These are phyloP conservation scores for Lodderomyces elongisporus DNA, from an alignment of 1,139 yeast species.

Conservation along the genomic window DNA sequence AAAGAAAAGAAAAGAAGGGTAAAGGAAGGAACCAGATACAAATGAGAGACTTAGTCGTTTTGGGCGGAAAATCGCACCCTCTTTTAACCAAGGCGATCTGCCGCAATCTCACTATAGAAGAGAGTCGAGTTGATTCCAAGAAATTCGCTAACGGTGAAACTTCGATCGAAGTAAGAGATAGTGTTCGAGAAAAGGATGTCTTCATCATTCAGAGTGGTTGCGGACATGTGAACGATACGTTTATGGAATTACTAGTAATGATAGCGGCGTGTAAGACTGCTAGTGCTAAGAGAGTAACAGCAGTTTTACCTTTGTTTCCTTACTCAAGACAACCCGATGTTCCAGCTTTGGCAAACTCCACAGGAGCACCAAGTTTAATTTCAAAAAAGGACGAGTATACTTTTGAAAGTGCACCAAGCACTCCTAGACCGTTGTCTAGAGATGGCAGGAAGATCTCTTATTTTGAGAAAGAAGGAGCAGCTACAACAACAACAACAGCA, in stretches of 20 bases:
- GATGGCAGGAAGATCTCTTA: conserved; percentile 10
- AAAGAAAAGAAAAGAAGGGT: too few relatives aligned
- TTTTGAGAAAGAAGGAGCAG: conserved; percentile 1
- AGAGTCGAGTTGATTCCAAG: conserved; percentile 50
- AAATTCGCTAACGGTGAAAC: conserved; percentile 86
- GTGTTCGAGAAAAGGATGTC: conserved; percentile 91
- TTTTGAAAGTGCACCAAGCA: conserved; percentile 61
- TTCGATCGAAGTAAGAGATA: conserved; percentile 73
- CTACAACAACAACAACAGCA: not conserved
- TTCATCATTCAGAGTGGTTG: conserved; percentile 79
- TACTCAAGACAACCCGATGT: conserved; percentile 95
- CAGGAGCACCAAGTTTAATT: conserved; percentile 40
- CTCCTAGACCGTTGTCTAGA: conserved; percentile 44
- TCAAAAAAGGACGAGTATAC: conserved; percentile 43
- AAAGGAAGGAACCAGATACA: too few relatives aligned
- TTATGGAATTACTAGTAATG: conserved; percentile 82
- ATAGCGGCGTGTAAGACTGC: conserved; percentile 95
- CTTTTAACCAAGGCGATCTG: conserved; percentile 59
- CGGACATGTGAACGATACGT: conserved; percentile 87
- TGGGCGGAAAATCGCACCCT: conserved; percentile 76
- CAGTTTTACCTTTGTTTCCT: conserved; percentile 91
- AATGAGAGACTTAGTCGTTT: conserved; percentile 73
- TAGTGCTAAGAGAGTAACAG: conserved; percentile 88
- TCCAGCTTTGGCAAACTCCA: conserved; percentile 73
- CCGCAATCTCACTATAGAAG: conserved; percentile 55